Evolutionary conservation across 768 basidiomycete species (phyloP), one percentile per base, ranked within the genome.

Genomic region (Russula griseocarnosa): DNA sequence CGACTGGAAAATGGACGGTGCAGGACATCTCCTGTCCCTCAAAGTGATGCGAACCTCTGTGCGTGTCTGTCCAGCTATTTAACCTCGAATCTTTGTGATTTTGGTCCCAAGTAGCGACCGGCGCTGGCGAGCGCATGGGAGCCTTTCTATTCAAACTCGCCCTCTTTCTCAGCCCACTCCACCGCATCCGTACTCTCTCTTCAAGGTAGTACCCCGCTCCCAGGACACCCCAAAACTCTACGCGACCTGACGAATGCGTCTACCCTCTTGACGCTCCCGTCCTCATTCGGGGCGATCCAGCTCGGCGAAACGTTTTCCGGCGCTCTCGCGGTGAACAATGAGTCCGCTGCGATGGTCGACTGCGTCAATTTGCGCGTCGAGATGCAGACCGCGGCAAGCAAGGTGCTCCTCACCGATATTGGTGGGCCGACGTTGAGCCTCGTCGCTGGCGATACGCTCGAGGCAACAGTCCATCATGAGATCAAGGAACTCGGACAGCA

Each of bases 401-500:
- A 92, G 73, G 75, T 81, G 4, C 71, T 80, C 16, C 75, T 88
- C 26, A 82, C 80, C 18, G 90, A 89, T 69, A 80, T 85, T 53
- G 88, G 88, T 5, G 86, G 84, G 4, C 64, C 76, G 10, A 78
- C 78, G 3, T 73, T 79, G 42, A 74, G 71, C 26, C 75, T 96
- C 55, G 59, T 73, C 0, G 78, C 81, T 2, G 83, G 85, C 26
- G 83, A 86, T 70, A 83, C 83, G 0, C 70, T 91, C 36, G 87
- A 92, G 71, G 76, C 79, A 49, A 76, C 90, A 18, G 86, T 93
- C 1, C 79, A 85, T 65, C 90, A 92, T 70, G 95, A 98, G 76
- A 90, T 97, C 68, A 97, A 97, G 75, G 94, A 98, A 71, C 79
- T 96, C 22, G 94, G 93, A 0, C 86, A 92, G 71, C 94, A 96